Conservation (phyloP, 306 rosid genomes). For the Luffa acutangula region DNA sequence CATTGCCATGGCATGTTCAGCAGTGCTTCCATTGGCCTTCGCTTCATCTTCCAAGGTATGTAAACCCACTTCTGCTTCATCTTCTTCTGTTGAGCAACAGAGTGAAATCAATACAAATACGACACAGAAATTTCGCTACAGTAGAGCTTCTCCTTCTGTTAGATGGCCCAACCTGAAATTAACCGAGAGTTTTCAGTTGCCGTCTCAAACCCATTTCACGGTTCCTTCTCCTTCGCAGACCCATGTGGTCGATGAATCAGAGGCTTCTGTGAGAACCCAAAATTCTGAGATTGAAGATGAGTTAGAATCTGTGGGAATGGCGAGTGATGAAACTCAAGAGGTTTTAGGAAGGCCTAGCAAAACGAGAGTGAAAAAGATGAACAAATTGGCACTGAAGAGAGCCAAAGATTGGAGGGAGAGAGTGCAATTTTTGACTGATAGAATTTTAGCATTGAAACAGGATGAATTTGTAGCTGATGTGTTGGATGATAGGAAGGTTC, state of each 20-base stretch:
- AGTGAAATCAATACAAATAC: background rate
- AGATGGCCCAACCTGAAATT: constrained; percentile 70
- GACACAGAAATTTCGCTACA: constrained; percentile 40
- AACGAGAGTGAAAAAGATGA: constrained; percentile 58
- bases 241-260: constrained; percentile 22
- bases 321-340: constrained; percentile 32
- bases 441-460: constrained; percentile 49
- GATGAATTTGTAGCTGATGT: constrained; percentile 80
- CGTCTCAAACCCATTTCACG: constrained; percentile 28
- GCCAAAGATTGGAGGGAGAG: constrained; percentile 93
- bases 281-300: constrained; percentile 16
- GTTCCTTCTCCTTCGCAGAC: constrained; percentile 13
- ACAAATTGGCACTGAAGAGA: constrained; percentile 56
- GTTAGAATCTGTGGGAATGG: constrained; percentile 16
- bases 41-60: constrained; percentile 8
- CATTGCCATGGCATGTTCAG: constrained; percentile 9
- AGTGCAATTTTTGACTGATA: constrained; percentile 55
- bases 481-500: constrained; percentile 59
- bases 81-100: background rate
- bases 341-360: constrained; percentile 47
- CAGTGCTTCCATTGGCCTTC: constrained; percentile 1
- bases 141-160: constrained; percentile 84
- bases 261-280: background rate
- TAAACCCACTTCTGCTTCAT: background rate
- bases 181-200: constrained; percentile 30